phyloP scores from a whole-genome alignment of 305 asterid genomes.

The Fraxinus albicans region DNA sequence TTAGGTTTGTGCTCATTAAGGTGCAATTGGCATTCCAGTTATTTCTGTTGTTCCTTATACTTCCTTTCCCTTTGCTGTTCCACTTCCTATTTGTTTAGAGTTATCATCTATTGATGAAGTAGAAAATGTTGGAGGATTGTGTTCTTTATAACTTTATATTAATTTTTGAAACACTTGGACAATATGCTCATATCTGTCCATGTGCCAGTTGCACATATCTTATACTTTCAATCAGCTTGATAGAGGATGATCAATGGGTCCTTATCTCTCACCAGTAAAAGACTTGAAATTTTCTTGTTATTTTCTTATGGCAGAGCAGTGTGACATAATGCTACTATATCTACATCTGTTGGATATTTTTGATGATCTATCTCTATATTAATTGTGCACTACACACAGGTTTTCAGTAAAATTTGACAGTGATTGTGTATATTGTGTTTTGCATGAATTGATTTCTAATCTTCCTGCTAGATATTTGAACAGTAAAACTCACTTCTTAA shows the following conservation, averaged over 20 bases:
- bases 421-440: not conserved
- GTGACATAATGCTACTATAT: not conserved
- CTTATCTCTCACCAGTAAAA: not conserved
- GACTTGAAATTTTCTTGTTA: not conserved
- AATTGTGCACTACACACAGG: not conserved
- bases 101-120: not conserved
- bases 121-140: not conserved
- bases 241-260: not conserved
- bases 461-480: not conserved
- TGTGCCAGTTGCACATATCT: not conserved
- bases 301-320: not conserved
- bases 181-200: not conserved
- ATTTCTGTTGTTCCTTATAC: not conserved
- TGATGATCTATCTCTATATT: not conserved
- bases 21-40: not conserved
- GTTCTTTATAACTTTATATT: not conserved
- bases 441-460: not conserved
- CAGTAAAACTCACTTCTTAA: not conserved
- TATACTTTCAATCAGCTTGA: not conserved
- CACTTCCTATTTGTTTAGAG: not conserved
- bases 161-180: not conserved
- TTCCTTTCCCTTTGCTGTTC: not conserved
- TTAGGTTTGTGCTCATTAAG: not conserved
- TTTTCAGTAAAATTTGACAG: not conserved
- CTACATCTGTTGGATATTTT: not conserved